Base-by-base conservation (phyloP, 2,329 filamentous ascomycete genomes). In the Sclerotinia spermophila region DNA sequence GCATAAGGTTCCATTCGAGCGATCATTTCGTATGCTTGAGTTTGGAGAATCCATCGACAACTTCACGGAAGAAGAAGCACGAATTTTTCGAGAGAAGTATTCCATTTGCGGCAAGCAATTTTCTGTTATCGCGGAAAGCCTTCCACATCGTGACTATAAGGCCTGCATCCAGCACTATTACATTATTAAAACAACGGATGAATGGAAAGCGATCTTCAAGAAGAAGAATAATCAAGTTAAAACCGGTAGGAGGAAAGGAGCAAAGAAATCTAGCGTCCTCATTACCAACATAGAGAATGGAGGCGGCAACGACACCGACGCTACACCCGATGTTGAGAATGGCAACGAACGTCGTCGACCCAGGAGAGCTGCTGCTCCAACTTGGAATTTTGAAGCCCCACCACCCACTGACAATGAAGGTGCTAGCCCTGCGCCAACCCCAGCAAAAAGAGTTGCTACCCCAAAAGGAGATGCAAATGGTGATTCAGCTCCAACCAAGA, bases 131-230 rank as follows among this genome's bases (percentile, higher is more conserved):
- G 90, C 92, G 7, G 88, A 91, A 71, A 84, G 85, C 35, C 82
- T 95, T 8, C 86, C 86, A 0, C 84, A 86, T 42, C 88, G 92
- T 35, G 89, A 92, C 76, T 94, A 93, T 80, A 90, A 91, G 74
- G 87, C 92, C 61, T 93, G 91, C 80, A 96, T 96, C 75, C 90
- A 93, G 78, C 93, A 94, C 80, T 96, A 96, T 81, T 96, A 96
- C 80, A 85, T 92, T 73, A 92, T 90, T 78, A 96, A 89, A 81
- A 91, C 90, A 81, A 93, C 94, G 79, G 90, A 92, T 77, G 92
- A 92, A 80, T 84, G 91, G 42, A 90, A 87, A 80, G 88, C 85
- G 81, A 44, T 53, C 17, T 51, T 56, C n/a, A 88, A 87, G 80
- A 87, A 84, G 73, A 78, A 72, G 72, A 76, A 76, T 72, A 79